Evolutionary conservation across 352 stramenopile genomes (phyloP), one percentile per base, ranked within the genome.

Genomic region (Globisporangium ultimum): DNA sequence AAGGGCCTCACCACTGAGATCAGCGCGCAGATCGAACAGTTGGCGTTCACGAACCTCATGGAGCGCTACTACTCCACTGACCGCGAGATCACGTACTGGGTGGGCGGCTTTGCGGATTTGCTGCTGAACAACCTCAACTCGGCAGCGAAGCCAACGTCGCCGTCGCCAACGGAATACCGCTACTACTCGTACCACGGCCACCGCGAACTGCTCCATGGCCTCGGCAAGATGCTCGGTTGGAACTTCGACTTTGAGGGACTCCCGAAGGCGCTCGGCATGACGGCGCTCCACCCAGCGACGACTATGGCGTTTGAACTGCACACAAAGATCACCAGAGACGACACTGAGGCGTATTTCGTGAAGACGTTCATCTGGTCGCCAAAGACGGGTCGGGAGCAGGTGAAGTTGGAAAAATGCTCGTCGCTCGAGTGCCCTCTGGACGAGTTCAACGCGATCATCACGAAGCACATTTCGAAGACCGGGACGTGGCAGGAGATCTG

Each of bases 261-360:
- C 12, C 85, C 82, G 0, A 59, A 60, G 45, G 85, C 85, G 46
- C 63, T 94, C 12, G 86, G 87, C 63, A 80, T 79, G 47, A 78
- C 82, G 15, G 65, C 80, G 32, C 54, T 91, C 12, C 79, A 89
- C 50, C 85, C 85, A 0, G 85, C 71, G 49, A 90, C 85, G 12
- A 89, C 85, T 40, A 84, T 94, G 72, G 86, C 91, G 51, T 94
- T 94, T 51, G 85, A 94, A 66, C 61, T 94, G 28, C 85, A 84
- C 42, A 73, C 74, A 2, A 62, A 48, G 17, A 24, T 58, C 8
- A 61, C 63, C 8, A 55, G 42, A 18, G 58, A 61, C 9, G 53
- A 50, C 2, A 58, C 60, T 20, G 76, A 89, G 53, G 43, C 57
- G 3, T 91, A 91, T 56, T 86, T 85, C 43, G 71, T 95, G 45